Evolutionary conservation across 805 yeast genomes (phyloP).

Genomic region (Teunomyces aglyptinius): DNA sequence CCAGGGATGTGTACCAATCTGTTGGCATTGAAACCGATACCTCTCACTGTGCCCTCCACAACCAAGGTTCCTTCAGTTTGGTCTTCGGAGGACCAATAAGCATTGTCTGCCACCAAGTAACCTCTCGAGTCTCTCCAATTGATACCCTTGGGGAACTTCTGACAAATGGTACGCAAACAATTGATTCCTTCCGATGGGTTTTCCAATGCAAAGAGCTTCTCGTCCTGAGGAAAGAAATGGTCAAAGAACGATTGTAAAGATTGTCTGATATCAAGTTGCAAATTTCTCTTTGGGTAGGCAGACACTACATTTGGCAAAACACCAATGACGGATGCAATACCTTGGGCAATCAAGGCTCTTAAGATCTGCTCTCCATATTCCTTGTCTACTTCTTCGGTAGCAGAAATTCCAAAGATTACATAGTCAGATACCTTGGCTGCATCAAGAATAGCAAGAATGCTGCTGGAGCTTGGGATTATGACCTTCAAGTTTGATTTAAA

Average conservation of each 20-base stretch:
- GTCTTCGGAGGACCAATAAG: constrained; percentile 39
- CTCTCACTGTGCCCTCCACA: constrained; percentile 84
- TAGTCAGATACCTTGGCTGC: constrained; percentile 88
- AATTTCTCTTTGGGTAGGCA: constrained; percentile 68
- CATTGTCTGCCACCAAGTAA: constrained; percentile 72
- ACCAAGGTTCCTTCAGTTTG: constrained; percentile 41
- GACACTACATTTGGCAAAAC: constrained; percentile 71
- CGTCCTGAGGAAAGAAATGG: constrained; percentile 61
- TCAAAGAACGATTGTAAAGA: constrained; percentile 40
- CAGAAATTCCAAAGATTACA: constrained; percentile 86
- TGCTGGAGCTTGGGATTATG: constrained; percentile 65
- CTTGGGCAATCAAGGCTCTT: constrained; percentile 87
- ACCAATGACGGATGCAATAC: constrained; percentile 79
- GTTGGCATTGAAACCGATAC: constrained; percentile 75
- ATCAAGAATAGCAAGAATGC: constrained; percentile 72
- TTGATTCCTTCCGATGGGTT: constrained; percentile 65
- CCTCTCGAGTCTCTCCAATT: constrained; percentile 95
- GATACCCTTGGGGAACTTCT: constrained; percentile 79
- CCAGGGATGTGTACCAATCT: constrained; percentile 85
- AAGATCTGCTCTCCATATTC: constrained; percentile 84
- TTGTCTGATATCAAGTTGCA: constrained; percentile 61
- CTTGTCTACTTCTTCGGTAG: constrained; percentile 75
- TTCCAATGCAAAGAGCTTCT: constrained; percentile 72
- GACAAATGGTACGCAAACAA: constrained; percentile 74
- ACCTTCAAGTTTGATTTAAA: constrained; percentile 77